Percentiles rank a stretch among this genome's conserved stretches.
Evolutionary conservation across 371 early-diverging fungal genomes (phyloP).

Genomic region (Dinochytrium kinnereticum): DNA sequence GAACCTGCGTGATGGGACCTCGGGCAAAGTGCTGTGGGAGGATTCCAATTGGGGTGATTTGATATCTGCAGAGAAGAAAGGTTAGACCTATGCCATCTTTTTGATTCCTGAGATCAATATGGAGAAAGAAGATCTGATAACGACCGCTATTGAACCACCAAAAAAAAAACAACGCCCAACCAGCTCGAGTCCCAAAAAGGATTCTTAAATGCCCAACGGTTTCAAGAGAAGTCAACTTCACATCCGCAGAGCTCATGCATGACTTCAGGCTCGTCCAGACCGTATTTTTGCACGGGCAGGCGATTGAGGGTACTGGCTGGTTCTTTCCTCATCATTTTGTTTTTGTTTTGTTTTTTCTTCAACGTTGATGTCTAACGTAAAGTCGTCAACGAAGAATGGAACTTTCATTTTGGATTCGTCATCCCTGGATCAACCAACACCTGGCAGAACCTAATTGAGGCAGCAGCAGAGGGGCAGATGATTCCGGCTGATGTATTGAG

Average conservation of each 20-base stretch:
- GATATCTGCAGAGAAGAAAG: slow-evolving; percentile 8
- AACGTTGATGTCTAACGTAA: not conserved
- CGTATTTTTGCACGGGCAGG: slow-evolving; percentile 15
- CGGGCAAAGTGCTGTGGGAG: slow-evolving; percentile 22
- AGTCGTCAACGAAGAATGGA: slow-evolving; percentile 23
- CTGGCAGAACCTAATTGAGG: slow-evolving; percentile 37
- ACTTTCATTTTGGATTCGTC: slow-evolving; percentile 41
- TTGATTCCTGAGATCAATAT: too few species aligned
- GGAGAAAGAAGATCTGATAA: too few species aligned
- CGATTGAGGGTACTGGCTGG: slow-evolving; percentile 18
- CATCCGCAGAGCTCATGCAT: slow-evolving; percentile 17
- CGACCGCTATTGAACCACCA: too few species aligned
- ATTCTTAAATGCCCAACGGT: slow-evolving; percentile 26
- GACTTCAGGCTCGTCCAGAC: slow-evolving; percentile 27
- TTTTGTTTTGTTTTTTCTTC: not conserved
- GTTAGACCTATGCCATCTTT: not conserved
- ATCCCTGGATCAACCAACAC: slow-evolving; percentile 42
- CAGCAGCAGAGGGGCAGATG: slow-evolving; percentile 26
- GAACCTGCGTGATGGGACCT: slow-evolving; percentile 21
- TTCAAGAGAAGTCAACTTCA: slow-evolving; percentile 31
- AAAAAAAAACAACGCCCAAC: too few species aligned
- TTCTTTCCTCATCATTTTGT: not conserved
- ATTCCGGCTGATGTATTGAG: slow-evolving; percentile 36
- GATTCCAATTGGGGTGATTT: slow-evolving; percentile 13
- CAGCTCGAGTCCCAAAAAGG: slow-evolving; percentile 25